phyloP scores from a whole-genome alignment of 2,329 filamentous ascomycete genomes.

The Aspergillus felis region DNA sequence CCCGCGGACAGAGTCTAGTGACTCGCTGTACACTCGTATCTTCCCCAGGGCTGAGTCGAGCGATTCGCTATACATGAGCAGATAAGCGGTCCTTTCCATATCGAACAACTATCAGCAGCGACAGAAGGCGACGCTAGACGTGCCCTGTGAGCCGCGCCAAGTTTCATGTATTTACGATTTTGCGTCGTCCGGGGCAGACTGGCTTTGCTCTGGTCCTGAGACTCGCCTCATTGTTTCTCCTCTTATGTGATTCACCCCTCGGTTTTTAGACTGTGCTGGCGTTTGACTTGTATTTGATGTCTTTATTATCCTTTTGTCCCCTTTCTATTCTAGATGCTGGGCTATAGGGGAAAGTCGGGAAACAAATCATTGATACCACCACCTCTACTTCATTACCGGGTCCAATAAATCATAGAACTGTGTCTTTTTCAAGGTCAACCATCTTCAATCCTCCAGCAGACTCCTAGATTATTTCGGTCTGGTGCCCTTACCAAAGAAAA shows the following conservation, averaged over 20 bases:
- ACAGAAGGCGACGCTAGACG: not conserved
- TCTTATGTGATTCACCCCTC: not conserved
- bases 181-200: not conserved
- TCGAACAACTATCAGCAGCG: not conserved
- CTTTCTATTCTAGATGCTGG: not conserved
- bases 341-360: not conserved
- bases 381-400: not conserved
- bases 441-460: not conserved
- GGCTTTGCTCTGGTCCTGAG: not conserved
- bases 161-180: slow-evolving; percentile 5
- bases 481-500: not conserved
- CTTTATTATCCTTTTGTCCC: not conserved
- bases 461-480: not conserved
- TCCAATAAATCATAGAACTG: not conserved
- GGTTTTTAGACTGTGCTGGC: slow-evolving; percentile 1
- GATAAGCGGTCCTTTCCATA: slow-evolving; percentile 15
- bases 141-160: not conserved
- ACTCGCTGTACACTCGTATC: slow-evolving; percentile 33
- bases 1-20: slow-evolving; percentile 34
- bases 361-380: not conserved
- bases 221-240: not conserved
- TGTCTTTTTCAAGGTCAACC: not conserved
- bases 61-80: slow-evolving; percentile 32
- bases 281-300: not conserved
- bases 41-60: slow-evolving; percentile 35